Conservation (phyloP, 805 yeast species). For the Kazachstania viticola region DNA sequence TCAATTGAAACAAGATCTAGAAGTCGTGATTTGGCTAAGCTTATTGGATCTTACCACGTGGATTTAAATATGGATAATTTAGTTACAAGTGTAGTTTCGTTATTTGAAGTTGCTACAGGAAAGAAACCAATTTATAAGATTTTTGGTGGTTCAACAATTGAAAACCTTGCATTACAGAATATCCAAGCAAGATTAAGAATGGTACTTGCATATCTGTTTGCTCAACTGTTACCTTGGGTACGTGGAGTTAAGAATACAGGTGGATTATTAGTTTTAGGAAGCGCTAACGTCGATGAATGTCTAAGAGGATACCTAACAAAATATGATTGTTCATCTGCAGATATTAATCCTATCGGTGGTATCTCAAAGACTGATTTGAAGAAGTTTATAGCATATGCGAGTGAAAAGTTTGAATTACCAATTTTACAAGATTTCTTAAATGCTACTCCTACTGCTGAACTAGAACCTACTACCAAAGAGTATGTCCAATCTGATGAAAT, state of each 20-base stretch:
- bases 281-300: slow-evolving; percentile 96
- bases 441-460: slow-evolving; percentile 96
- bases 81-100: slow-evolving; percentile 58
- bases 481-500: slow-evolving; percentile 94
- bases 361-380: slow-evolving; percentile 90
- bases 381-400: slow-evolving; percentile 73
- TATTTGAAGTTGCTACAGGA: slow-evolving; percentile 86
- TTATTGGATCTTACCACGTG: slow-evolving; percentile 80
- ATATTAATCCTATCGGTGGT: slow-evolving; percentile 97
- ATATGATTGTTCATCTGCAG: slow-evolving; percentile 96
- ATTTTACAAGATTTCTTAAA: slow-evolving; percentile 64
- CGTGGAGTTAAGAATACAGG: slow-evolving; percentile 48
- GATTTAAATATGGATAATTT: slow-evolving; percentile 85
- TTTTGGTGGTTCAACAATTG: slow-evolving; percentile 87
- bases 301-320: slow-evolving; percentile 91
- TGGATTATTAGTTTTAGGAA: slow-evolving; percentile 83
- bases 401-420: slow-evolving; percentile 57
- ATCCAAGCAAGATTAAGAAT: slow-evolving; percentile 93
- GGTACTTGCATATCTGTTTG: slow-evolving; percentile 89
- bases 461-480: slow-evolving; percentile 86
- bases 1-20: slow-evolving; percentile 76
- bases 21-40: slow-evolving; percentile 62
- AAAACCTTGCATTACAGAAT: slow-evolving; percentile 89
- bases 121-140: slow-evolving; percentile 79
- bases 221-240: slow-evolving; percentile 92